A percentile compares a stretch with the other conserved stretches of the same genome.
These are phyloP conservation scores for Cochlearia excelsa DNA, from an alignment of 345 rosid species.

Conservation along the genomic window DNA sequence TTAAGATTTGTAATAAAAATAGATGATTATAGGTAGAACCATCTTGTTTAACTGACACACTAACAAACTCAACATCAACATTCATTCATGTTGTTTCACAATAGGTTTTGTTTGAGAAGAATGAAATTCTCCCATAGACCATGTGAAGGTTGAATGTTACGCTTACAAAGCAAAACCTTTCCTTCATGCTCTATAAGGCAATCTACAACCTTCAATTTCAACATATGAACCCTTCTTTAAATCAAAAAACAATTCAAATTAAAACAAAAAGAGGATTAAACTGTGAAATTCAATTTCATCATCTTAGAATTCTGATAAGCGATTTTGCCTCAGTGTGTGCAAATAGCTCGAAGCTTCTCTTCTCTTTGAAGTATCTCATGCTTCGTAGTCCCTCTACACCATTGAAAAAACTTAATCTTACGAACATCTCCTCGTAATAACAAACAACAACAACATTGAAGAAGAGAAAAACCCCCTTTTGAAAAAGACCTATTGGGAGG, in stretches of 20 bases:
- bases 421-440: constrained; percentile 49
- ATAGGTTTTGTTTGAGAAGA: not conserved
- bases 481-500: constrained; percentile 9
- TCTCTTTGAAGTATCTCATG: constrained; percentile 88
- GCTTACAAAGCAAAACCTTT: constrained; percentile 88
- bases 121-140: constrained; percentile 60
- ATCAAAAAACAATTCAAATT: too few relatives aligned
- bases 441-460: constrained; percentile 6
- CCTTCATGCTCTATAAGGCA: constrained; percentile 88
- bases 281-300: constrained; percentile 38
- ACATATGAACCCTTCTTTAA: constrained; percentile 16
- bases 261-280: too few relatives aligned
- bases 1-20: too few relatives aligned
- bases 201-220: constrained; percentile 73
- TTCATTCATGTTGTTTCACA: too few relatives aligned
- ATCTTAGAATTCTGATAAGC: constrained; percentile 96
- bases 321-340: constrained; percentile 69
- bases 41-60: constrained; percentile 4
- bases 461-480: not conserved
- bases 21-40: too few relatives aligned
- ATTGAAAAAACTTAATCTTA: constrained; percentile 85
- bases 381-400: constrained; percentile 92
- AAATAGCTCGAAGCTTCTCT: constrained; percentile 85
- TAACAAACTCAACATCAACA: too few relatives aligned
- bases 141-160: constrained; percentile 90